phyloP scores from a whole-genome alignment of 495 filamentous ascomycete genomes.

The Penicillium subrubescens region DNA sequence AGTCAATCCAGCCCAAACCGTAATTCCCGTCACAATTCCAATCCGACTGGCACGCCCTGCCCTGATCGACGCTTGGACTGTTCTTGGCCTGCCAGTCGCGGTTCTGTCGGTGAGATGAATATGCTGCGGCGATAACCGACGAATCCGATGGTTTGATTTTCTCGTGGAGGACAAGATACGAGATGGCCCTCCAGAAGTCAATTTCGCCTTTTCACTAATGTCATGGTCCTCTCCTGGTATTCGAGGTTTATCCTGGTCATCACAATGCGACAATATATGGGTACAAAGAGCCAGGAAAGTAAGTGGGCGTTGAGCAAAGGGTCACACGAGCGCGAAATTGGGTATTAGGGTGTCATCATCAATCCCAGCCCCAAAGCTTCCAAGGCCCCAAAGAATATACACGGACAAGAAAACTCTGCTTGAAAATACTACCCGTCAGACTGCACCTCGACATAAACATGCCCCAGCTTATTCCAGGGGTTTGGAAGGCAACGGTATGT shows the following conservation, averaged over 20 bases:
- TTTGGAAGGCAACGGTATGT: neutral
- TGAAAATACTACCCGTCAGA: neutral
- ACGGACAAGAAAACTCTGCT: neutral
- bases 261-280: conserved; percentile 12
- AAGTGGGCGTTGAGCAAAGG: neutral
- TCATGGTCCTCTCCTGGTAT: neutral
- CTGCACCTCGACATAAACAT: neutral
- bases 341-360: conserved; percentile 3
- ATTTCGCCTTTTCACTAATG: neutral
- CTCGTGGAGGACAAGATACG: neutral
- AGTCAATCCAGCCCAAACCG: conserved; percentile 8
- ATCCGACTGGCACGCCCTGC: conserved; percentile 1
- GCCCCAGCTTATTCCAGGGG: neutral
- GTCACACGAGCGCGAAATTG: neutral
- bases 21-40: conserved; percentile 12
- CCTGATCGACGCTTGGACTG: neutral
- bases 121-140: conserved; percentile 8
- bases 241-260: conserved; percentile 9
- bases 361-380: neutral
- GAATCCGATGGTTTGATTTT: neutral
- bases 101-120: conserved; percentile 12
- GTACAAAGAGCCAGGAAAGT: conserved; percentile 10
- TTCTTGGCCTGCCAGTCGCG: conserved; percentile 8
- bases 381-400: neutral
- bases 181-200: neutral